Conservation (phyloP, 2,329 filamentous ascomycete genomes). For the Sporothrix variecibatus region DNA sequence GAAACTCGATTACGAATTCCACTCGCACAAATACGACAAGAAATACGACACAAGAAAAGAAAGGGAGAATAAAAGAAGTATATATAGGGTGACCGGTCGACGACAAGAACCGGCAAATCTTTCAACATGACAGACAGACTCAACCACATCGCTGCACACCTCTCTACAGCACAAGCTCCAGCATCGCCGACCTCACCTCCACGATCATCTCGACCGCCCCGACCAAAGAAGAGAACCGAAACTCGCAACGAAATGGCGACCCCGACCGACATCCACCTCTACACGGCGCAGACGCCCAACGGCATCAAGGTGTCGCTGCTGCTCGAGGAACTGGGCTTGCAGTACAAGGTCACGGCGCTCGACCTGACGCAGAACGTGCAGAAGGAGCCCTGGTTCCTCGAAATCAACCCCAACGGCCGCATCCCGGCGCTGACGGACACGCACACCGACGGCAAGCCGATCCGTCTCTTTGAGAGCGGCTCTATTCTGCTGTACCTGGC, state of each 20-base stretch:
- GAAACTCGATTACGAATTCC: neutral
- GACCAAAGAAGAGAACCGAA: neutral
- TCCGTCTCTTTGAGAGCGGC: constrained; percentile 80
- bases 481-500: constrained; percentile 83
- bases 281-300: constrained; percentile 82
- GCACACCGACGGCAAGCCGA: constrained; percentile 69
- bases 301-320: constrained; percentile 88
- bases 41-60: neutral
- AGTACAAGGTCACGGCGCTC: constrained; percentile 73
- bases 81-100: neutral
- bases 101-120: neutral
- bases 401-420: constrained; percentile 90
- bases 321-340: constrained; percentile 78
- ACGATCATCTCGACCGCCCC: neutral
- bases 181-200: neutral
- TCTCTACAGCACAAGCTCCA: neutral
- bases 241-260: constrained; percentile 41
- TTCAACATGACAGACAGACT: neutral
- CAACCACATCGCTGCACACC: neutral
- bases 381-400: constrained; percentile 80
- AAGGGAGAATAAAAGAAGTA: neutral
- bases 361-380: constrained; percentile 75
- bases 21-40: neutral
- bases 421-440: constrained; percentile 86
- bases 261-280: constrained; percentile 71